Base-by-base conservation (phyloP, 192 early-diverging fungal genomes). In the Oehlia diaphana region DNA sequence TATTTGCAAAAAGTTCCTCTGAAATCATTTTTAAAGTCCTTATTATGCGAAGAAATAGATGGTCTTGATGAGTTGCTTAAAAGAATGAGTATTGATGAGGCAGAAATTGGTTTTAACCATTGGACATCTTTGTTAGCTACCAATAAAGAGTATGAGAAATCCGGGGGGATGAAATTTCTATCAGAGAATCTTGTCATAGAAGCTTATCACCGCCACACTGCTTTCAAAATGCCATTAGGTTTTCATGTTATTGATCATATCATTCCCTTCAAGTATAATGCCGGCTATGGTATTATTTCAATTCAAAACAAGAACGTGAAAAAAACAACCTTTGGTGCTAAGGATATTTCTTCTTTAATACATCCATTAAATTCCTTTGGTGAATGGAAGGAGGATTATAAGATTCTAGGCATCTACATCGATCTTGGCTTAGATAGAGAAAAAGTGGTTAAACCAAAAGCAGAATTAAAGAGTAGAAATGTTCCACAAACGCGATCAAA, bases 101-200 rank as follows among this genome's bases (percentile, higher is more conserved):
- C 39, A 47, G 39, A 72, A 72, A 47, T 72, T 35, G 39, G 39
- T 0, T 72, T 72, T 47, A 72, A 72, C 5, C 39, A 72, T 72
- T 47, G 70, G 39, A 72, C 21, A 72, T 21, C 70, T 72, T 72
- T 72, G 70, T 47, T 47, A 47, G 70, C 9, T 66, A 66, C 70
- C 39, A 72, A 72, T 72, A 0, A 44, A 44, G 70, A 72, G 44
- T 42, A 72, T 44, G 70, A 47, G 21, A 39, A 72, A 47, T 39
- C n/a, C 0, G 39, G 39, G 19, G 39, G 9, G 21, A 10, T 7
- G 2, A 72, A 47, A 5, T 39, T 72, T 12, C 39, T 72, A 47
- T n/a, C 42, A 47, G 6, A 72, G 39, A n/a, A 72, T 21, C 70
- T 47, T 72, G 39, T 72, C 13, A 39, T 21, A 47, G 70, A 72